Evolutionary conservation across 1,139 yeast species (phyloP), one percentile per base, ranked within the genome.

Genomic region (Groenewaldozyma auringiensis): DNA sequence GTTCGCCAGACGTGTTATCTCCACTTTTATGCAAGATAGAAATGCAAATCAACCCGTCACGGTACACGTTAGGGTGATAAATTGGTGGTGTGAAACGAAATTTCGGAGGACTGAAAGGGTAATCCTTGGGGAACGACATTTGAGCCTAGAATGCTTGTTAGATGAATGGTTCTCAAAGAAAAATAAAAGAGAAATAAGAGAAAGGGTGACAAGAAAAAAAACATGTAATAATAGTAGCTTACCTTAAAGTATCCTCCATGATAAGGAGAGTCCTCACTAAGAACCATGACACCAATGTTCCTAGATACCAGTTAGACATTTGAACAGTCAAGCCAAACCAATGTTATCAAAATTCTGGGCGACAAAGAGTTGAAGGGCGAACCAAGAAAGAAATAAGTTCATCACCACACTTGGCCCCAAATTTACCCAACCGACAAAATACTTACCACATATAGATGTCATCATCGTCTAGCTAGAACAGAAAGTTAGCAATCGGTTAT

Each of bases 1-100:
- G 94, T 63, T 88, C 96, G 56, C 87, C 96, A 38, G 85, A 76
- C 44, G 92, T 83, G 32, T 86, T 84, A 61, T 86, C 94, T 20
- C 96, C 96, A 20, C 86, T 81, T 58, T 83, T 87, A 65, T 89
- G 97, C 52, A 89, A 73, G 56, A 89, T 89, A 45, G 95, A 86
- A 53, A 89, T 88, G 71, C 97, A 89, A 48, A 89, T 75, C 56
- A 94, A 72, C 31, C 97, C 97, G 65, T 89, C 96, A 53, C 87
- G 76, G 67, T 89, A 89, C 48, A 89, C 94, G 64, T 89, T 89
- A 22, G 97, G 97, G 61, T 89, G 97, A 69, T 81, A 88, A 56
- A 89, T 85, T 47, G 95, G 84, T 13, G 96, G 96, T n/a, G 94
- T 82, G 71, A 89, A 89, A 58, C 94, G 74, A 69, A 88, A 89